phyloP scores from a whole-genome alignment of 129 eudicot genomes.

The Artemisia annua region DNA sequence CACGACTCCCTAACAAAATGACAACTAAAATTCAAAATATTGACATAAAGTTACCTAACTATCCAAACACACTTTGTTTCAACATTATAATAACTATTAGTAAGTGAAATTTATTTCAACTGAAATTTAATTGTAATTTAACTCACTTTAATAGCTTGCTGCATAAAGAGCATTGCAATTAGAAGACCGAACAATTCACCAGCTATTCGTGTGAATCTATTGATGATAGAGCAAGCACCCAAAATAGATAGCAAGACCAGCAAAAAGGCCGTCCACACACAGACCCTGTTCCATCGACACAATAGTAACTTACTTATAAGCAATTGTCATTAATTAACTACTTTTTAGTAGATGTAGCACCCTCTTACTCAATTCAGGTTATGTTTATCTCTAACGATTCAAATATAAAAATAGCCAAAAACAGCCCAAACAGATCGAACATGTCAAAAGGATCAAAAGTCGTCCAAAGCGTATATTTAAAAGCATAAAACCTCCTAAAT shows the following conservation, averaged over 20 bases:
- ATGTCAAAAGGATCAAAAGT: neutral
- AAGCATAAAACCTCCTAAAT: conserved; percentile 17
- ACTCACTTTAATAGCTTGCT: conserved; percentile 94
- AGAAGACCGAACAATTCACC: conserved; percentile 97
- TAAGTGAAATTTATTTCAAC: neutral
- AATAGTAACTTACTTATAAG: conserved; percentile 22
- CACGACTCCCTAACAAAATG: conserved; percentile 70
- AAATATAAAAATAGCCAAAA: conserved; percentile 2
- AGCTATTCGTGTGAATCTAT: conserved; percentile 92
- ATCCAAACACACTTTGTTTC: neutral
- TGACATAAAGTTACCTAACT: too few relatives aligned
- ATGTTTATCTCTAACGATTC: conserved; percentile 7
- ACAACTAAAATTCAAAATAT: neutral
- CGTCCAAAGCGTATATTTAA: neutral
- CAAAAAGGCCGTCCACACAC: conserved; percentile 95
- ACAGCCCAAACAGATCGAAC: neutral
- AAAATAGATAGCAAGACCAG: conserved; percentile 77
- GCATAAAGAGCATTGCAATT: conserved; percentile 99
- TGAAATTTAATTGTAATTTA: conserved; percentile 6
- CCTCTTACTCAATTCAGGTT: neutral
- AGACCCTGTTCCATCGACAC: conserved; percentile 64
- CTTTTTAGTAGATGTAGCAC: neutral
- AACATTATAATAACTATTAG: conserved; percentile 15
- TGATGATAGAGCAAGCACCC: conserved; percentile 98
- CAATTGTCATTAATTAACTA: neutral